phyloP scores from a whole-genome alignment of 2,329 filamentous ascomycete species.

The Verticillium zaregamsianum region DNA sequence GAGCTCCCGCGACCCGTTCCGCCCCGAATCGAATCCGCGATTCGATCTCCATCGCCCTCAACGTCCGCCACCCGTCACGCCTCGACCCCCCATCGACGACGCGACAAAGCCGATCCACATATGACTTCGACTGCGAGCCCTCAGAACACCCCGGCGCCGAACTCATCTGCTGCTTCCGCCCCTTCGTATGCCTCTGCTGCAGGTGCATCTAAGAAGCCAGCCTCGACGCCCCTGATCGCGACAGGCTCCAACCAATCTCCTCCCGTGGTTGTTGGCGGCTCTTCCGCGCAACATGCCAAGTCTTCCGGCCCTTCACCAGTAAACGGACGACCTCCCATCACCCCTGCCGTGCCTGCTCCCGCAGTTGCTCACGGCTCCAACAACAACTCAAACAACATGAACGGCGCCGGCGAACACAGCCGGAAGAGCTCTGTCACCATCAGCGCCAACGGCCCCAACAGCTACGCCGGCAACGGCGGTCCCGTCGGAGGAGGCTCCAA shows the following conservation, averaged over 20 bases:
- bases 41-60: constrained; percentile 15
- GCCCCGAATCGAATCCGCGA: constrained; percentile 22
- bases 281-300: constrained; percentile 53
- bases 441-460: constrained; percentile 73
- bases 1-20: constrained; percentile 7
- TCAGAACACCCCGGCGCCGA: constrained; percentile 54
- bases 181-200: constrained; percentile 65
- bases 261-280: constrained; percentile 51
- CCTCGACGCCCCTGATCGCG: constrained; percentile 57
- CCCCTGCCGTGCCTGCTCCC: constrained; percentile 62
- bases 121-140: constrained; percentile 59
- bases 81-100: not conserved
- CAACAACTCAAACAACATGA: constrained; percentile 45
- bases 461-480: constrained; percentile 74
- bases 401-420: constrained; percentile 72
- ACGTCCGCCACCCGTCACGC: not conserved
- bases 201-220: constrained; percentile 58
- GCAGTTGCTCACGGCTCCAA: constrained; percentile 61
- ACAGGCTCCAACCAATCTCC: constrained; percentile 49
- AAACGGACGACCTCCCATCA: constrained; percentile 76
- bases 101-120: constrained; percentile 32
- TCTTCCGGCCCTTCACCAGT: constrained; percentile 69
- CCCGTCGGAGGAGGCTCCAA: constrained; percentile 51
- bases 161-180: constrained; percentile 50
- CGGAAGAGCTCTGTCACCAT: constrained; percentile 91